These are phyloP conservation scores for Cornus kousa DNA, from an alignment of 148 eudicot species.

Conservation along the genomic window DNA sequence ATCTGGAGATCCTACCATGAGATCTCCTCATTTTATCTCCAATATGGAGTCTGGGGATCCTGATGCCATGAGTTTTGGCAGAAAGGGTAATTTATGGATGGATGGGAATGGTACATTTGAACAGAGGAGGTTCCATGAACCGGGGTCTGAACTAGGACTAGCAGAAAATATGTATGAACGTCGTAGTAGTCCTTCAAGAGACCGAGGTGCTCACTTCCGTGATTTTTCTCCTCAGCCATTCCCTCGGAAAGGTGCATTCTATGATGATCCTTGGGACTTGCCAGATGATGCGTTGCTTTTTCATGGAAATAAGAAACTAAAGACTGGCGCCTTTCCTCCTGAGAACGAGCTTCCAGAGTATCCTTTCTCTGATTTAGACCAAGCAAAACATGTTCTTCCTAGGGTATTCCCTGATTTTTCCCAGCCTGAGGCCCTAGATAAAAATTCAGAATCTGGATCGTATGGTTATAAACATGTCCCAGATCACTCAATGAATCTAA, in stretches of 20 bases:
- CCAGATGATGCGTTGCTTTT: conserved; percentile 55
- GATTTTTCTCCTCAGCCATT: conserved; percentile 48
- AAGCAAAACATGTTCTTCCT: conserved; percentile 36
- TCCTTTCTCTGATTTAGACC: conserved; percentile 50
- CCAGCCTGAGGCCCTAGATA: conserved; percentile 26
- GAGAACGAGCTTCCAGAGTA: conserved; percentile 78
- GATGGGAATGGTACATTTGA: conserved; percentile 37
- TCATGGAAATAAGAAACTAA: conserved; percentile 59
- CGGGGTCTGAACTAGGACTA: conserved; percentile 35
- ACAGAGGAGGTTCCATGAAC: conserved; percentile 44
- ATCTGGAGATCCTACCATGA: conserved; percentile 32
- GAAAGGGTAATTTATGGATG: conserved; percentile 30
- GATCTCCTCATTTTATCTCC: conserved; percentile 37
- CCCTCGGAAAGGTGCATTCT: conserved; percentile 35
- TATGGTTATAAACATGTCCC: conserved; percentile 39
- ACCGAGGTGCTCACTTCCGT: conserved; percentile 29
- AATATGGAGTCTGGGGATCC: conserved; percentile 43
- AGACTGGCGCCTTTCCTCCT: conserved; percentile 40
- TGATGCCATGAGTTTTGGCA: conserved; percentile 29
- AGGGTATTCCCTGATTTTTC: conserved; percentile 36
- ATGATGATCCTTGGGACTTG: conserved; percentile 73
- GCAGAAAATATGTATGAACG: conserved; percentile 33
- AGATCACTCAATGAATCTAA: conserved; percentile 34
- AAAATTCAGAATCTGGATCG: conserved; percentile 34
- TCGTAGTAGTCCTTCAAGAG: conserved; percentile 35